Base-by-base conservation (phyloP, 495 filamentous ascomycete species). In the Penicillium steckii region DNA sequence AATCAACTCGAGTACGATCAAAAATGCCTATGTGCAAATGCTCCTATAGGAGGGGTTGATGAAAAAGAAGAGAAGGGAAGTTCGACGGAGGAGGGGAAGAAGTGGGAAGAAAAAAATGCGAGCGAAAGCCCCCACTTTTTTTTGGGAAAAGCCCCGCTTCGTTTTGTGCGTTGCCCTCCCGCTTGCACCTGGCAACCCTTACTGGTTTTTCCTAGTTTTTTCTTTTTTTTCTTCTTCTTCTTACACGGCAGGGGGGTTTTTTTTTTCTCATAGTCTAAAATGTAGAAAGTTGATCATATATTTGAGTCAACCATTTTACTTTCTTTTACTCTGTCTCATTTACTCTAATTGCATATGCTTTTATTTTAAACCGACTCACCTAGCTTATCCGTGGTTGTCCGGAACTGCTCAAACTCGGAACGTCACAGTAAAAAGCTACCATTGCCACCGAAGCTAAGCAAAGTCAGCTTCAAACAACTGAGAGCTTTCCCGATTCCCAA, bases 1-100 rank as follows among this genome's bases (percentile, higher is more conserved):
- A 59, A 57, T 66, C 67, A 67, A 66, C 73, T 76, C 74, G 75
- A 77, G 70, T 73, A 75, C 68, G 58, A 69, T 68, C 64, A 66
- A 68, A 62, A 65, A 53, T 51, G 61, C 63, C 69, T 74, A 70
- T 73, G 69, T 73, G 69, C 64, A 66, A 67, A 69, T 74, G 68
- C 73, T 75, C 72, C 70, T 59, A 23, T 8, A 23, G 38, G 47
- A 56, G 57, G 58, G 56, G 60, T 55, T 60, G 62, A 64, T 55
- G 58, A 56, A 65, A 64, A 57, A 50, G 57, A 60, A 50, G 56
- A 56, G 63, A 61, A 56, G 52, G 48, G 41, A 52, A 50, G 54
- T 59, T 15, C 3, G 15, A n/a, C n/a, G 33, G 56, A 54, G 53
- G 51, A 57, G 57, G 42, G 55, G 50, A 58, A 62, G 68, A 64